Evolutionary conservation across 2,329 filamentous ascomycete species (phyloP).

Genomic region (Stachybotrys chlorohalonatus): DNA sequence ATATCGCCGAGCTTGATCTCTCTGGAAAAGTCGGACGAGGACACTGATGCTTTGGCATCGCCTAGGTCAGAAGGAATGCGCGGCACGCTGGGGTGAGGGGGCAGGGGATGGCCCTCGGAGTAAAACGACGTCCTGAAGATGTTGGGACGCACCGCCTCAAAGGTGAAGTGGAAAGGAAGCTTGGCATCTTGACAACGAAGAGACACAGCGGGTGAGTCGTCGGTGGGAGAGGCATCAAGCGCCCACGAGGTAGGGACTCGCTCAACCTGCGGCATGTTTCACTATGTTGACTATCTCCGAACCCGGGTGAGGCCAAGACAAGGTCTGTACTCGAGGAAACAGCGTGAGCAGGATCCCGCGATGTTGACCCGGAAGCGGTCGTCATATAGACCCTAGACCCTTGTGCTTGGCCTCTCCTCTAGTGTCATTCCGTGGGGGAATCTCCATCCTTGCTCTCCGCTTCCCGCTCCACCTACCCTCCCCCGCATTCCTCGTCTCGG

Average conservation of each 20-base stretch:
- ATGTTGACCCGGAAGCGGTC: too few relatives aligned
- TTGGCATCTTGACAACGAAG: conserved; percentile 13
- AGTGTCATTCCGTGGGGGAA: too few relatives aligned
- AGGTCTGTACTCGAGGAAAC: too few relatives aligned
- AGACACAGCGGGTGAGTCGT: conserved; percentile 8
- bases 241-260: conserved; percentile 17
- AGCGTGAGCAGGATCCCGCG: too few relatives aligned
- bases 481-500: too few relatives aligned
- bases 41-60: conserved; percentile 17
- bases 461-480: too few relatives aligned
- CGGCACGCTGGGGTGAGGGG: conserved; percentile 53
- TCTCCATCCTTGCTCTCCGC: too few relatives aligned
- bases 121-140: conserved; percentile 62
- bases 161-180: conserved; percentile 46
- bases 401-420: too few relatives aligned
- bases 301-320: too few relatives aligned
- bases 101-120: conserved; percentile 50
- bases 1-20: conserved; percentile 38
- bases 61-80: conserved; percentile 28
- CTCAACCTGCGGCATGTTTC: conserved; percentile 18
- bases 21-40: conserved; percentile 16
- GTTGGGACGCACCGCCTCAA: conserved; percentile 52
- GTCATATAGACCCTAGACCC: too few relatives aligned
- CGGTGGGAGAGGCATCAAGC: conserved; percentile 13
- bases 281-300: too few relatives aligned